Evolutionary conservation across 2,329 filamentous ascomycete species (phyloP).

Genomic region (Clarireedia homoeocarpa): DNA sequence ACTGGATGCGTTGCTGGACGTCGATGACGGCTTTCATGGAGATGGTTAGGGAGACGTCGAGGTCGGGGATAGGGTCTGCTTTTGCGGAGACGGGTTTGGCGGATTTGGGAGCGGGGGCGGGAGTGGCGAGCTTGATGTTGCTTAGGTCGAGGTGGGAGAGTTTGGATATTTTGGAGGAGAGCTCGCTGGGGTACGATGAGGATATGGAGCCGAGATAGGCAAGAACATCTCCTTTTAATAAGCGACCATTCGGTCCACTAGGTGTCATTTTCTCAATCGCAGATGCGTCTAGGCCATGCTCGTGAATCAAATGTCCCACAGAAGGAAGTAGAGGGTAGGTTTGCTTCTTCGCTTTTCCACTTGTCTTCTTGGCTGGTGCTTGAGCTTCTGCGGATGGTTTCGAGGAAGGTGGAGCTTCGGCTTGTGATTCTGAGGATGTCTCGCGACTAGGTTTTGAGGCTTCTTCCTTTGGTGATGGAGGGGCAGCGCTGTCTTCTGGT

Average conservation of each 20-base stretch:
- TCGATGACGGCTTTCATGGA: constrained; percentile 72
- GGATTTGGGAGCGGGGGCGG: constrained; percentile 33
- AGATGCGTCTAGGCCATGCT: constrained; percentile 67
- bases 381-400: constrained; percentile 16
- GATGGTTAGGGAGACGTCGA: constrained; percentile 64
- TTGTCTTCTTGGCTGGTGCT: constrained; percentile 31
- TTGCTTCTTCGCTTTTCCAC: constrained; percentile 51
- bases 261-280: constrained; percentile 77
- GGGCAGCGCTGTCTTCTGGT: constrained; percentile 46
- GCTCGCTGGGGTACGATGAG: constrained; percentile 59
- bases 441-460: constrained; percentile 21
- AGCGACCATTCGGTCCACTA: constrained; percentile 77
- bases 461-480: constrained; percentile 23
- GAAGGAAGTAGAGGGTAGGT: constrained; percentile 74
- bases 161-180: constrained; percentile 65
- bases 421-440: constrained; percentile 12
- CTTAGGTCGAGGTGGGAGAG: constrained; percentile 82
- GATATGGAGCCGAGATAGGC: constrained; percentile 78
- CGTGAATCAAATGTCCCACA: constrained; percentile 71
- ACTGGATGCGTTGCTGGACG: constrained; percentile 72
- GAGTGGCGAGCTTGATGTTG: constrained; percentile 66
- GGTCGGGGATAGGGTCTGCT: constrained; percentile 36
- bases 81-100: constrained; percentile 27
- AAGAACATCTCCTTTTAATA: constrained; percentile 93
- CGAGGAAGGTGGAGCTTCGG: constrained; percentile 1